phyloP scores from a whole-genome alignment of 2,329 filamentous ascomycete genomes.

The Didymosphaeria variabile region DNA sequence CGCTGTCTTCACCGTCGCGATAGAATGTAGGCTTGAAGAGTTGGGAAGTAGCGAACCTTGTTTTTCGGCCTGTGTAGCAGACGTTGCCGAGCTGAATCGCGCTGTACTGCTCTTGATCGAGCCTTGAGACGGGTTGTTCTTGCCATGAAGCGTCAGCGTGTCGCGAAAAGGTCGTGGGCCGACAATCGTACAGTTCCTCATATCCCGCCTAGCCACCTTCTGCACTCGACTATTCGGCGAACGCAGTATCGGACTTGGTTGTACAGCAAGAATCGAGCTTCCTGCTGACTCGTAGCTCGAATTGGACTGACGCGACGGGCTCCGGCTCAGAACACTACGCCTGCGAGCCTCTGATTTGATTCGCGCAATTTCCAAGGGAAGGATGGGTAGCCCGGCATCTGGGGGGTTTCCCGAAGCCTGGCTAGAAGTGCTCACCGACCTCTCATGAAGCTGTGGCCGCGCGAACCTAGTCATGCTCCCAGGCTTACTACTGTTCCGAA shows the following conservation, averaged over 20 bases:
- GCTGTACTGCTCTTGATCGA: constrained; percentile 29
- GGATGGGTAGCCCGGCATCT: constrained; percentile 53
- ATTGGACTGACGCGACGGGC: constrained; percentile 49
- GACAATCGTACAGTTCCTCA: constrained; percentile 43
- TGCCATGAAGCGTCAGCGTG: constrained; percentile 33
- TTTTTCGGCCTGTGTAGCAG: constrained; percentile 18
- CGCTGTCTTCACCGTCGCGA: constrained; percentile 43
- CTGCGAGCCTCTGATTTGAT: constrained; percentile 34
- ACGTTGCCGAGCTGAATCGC: constrained; percentile 20
- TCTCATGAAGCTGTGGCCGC: constrained; percentile 33
- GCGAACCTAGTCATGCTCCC: constrained; percentile 14
- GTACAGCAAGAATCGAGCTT: constrained; percentile 52
- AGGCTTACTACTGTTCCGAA: constrained; percentile 21
- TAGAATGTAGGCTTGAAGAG: constrained; percentile 28
- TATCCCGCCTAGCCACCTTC: constrained; percentile 47
- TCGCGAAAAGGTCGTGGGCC: constrained; percentile 42
- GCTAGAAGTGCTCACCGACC: constrained; percentile 38
- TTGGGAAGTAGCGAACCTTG: constrained; percentile 18
- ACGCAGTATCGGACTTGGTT: constrained; percentile 47
- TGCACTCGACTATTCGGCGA: constrained; percentile 40
- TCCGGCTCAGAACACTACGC: constrained; percentile 37
- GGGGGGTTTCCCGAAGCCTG: constrained; percentile 50
- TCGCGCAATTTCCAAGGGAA: constrained; percentile 48
- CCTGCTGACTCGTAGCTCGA: constrained; percentile 52
- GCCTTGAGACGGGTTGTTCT: constrained; percentile 22